A percentile compares a stretch with the other conserved stretches of the same genome.
Evolutionary conservation across 352 stramenopile genomes (phyloP).

Genomic region (Elongisporangium anandrum): DNA sequence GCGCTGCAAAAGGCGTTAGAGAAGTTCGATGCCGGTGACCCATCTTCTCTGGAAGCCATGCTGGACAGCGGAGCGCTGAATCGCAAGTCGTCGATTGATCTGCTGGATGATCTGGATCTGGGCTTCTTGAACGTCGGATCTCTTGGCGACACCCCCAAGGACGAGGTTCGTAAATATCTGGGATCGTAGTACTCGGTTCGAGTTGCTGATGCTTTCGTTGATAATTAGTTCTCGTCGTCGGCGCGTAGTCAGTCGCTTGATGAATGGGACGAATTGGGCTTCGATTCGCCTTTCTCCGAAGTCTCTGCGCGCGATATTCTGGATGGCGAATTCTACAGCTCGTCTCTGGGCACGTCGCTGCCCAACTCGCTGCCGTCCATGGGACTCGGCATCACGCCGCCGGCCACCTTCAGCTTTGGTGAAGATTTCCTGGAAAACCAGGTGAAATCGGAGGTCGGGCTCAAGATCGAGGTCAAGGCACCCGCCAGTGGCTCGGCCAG

Average conservation of each 20-base stretch:
- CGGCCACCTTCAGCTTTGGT: constrained; percentile 77
- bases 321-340: constrained; percentile 78
- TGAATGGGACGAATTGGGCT: constrained; percentile 85
- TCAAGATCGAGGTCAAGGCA: constrained; percentile 25
- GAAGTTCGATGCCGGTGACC: constrained; percentile 85
- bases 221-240: constrained; percentile 49
- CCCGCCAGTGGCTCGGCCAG: constrained; percentile 5
- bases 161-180: constrained; percentile 47
- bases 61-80: constrained; percentile 80
- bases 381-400: constrained; percentile 80
- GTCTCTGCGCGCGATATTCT: constrained; percentile 74
- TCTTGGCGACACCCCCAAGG: constrained; percentile 78
- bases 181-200: no score
- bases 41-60: constrained; percentile 80
- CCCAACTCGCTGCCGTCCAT: constrained; percentile 86
- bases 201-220: constrained; percentile 1
- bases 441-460: constrained; percentile 42
- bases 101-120: constrained; percentile 82
- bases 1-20: constrained; percentile 86
- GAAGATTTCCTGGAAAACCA: constrained; percentile 84
- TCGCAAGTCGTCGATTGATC: constrained; percentile 79
- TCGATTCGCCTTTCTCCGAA: constrained; percentile 77
- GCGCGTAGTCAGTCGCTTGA: constrained; percentile 71
- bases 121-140: constrained; percentile 87
- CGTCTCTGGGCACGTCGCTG: constrained; percentile 77